Evolutionary conservation across 257 asterid species (phyloP).

Genomic region (Jasminum sambac): DNA sequence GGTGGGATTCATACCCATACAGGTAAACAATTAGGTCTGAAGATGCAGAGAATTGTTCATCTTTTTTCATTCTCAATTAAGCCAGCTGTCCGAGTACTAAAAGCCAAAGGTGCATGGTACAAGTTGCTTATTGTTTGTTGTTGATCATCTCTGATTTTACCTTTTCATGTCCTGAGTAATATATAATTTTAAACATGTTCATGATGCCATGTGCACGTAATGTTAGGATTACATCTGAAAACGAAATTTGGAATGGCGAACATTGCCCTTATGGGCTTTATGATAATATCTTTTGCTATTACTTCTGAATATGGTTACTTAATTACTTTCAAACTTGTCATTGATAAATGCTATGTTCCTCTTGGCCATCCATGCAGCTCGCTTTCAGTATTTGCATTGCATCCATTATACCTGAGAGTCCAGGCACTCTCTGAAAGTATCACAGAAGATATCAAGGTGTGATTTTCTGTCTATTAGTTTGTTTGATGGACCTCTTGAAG

Average conservation of each 20-base stretch:
- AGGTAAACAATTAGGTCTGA: slow-evolving; percentile 47
- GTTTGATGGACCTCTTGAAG: too few species aligned
- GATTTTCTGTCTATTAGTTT: slow-evolving; percentile 18
- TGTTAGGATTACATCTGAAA: not conserved
- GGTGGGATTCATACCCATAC: slow-evolving; percentile 99
- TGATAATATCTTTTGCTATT: not conserved
- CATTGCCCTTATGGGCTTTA: not conserved
- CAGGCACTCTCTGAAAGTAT: slow-evolving; percentile 70
- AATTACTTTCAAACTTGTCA: not conserved
- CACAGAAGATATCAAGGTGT: slow-evolving; percentile 71
- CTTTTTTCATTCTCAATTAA: not conserved
- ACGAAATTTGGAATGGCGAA: not conserved
- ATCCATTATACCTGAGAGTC: slow-evolving; percentile 94
- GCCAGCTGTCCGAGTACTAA: not conserved
- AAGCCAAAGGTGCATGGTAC: not conserved
- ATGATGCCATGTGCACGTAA: not conserved
- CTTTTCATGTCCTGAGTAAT: not conserved
- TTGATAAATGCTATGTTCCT: not conserved
- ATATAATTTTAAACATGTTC: not conserved
- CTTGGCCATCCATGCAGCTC: slow-evolving; percentile 59
- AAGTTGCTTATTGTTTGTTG: not conserved
- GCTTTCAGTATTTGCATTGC: slow-evolving; percentile 95
- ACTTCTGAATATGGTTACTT: not conserved
- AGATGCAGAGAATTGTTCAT: not conserved
- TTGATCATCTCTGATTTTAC: slow-evolving; percentile 1